Conservation (phyloP, 345 rosid species). For the Rhodomyrtus tomentosa region DNA sequence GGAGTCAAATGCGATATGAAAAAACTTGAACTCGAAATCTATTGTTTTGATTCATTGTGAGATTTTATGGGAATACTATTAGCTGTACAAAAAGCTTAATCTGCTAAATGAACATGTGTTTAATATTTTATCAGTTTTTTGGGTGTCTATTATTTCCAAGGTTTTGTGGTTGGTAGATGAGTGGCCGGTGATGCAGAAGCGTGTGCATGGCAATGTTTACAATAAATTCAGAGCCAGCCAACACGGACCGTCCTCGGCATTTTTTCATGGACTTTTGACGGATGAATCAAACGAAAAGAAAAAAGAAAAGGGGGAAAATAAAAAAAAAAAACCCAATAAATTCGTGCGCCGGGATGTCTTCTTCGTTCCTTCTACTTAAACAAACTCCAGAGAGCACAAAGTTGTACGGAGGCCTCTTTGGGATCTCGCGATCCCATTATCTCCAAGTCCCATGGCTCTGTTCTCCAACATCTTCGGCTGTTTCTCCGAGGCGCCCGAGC, state of each 20-base stretch:
- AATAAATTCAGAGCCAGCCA: conserved; percentile 3
- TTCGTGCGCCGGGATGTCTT: background rate
- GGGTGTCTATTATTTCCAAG: background rate
- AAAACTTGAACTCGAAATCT: too few relatives aligned
- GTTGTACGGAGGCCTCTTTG: background rate
- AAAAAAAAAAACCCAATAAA: background rate
- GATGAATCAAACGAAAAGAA: background rate
- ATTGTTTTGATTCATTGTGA: too few relatives aligned
- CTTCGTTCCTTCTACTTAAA: background rate
- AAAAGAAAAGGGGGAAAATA: too few relatives aligned
- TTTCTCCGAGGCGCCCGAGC: conserved; percentile 11
- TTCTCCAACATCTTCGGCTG: conserved; percentile 25
- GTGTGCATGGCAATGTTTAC: background rate
- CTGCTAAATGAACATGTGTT: accelerated
- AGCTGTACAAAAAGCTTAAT: too few relatives aligned
- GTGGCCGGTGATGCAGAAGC: background rate
- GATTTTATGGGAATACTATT: too few relatives aligned
- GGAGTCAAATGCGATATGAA: too few relatives aligned
- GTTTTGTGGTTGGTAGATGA: background rate
- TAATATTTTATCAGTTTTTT: too few relatives aligned
- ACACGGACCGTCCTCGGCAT: background rate
- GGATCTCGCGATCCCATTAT: background rate
- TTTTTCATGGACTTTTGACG: background rate
- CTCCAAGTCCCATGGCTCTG: conserved; percentile 13
- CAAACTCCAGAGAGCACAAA: too few relatives aligned